Conservation (phyloP, 768 basidiomycete species). For the Mycena galopus region DNA sequence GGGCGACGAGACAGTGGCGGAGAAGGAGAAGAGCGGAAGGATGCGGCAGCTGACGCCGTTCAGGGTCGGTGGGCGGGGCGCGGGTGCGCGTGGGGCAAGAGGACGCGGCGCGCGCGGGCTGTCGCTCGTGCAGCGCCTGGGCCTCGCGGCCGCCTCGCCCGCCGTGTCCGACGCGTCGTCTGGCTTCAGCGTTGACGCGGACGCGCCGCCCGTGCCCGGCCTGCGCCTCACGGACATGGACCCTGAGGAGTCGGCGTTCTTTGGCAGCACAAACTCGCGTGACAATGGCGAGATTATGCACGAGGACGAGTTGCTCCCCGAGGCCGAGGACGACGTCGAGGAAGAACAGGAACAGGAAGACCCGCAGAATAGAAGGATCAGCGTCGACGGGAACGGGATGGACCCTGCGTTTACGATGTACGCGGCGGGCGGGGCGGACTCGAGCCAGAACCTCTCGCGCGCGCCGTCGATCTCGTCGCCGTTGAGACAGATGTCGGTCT, state of each 20-base stretch:
- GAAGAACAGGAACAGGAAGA: slow-evolving; percentile 33
- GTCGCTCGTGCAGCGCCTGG: slow-evolving; percentile 73
- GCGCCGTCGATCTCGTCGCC: slow-evolving; percentile 58
- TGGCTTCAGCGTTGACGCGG: slow-evolving; percentile 45
- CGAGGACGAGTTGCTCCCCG: slow-evolving; percentile 22
- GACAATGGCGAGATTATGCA: slow-evolving; percentile 28
- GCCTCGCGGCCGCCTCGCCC: slow-evolving; percentile 67
- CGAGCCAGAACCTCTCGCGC: slow-evolving; percentile 76
- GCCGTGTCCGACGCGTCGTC: slow-evolving; percentile 58
- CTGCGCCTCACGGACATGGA: slow-evolving; percentile 36
- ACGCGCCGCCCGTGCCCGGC: slow-evolving; percentile 57
- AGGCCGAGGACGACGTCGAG: slow-evolving; percentile 34
- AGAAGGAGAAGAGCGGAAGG: slow-evolving; percentile 51
- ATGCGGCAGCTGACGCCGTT: slow-evolving; percentile 63
- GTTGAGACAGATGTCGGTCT: slow-evolving; percentile 28
- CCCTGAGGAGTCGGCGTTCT: slow-evolving; percentile 34
- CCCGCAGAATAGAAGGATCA: slow-evolving; percentile 16
- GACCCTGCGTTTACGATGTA: slow-evolving; percentile 79
- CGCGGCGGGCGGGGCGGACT: not conserved
- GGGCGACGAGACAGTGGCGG: slow-evolving; percentile 52
- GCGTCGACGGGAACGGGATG: slow-evolving; percentile 77
- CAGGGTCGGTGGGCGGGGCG: slow-evolving; percentile 62
- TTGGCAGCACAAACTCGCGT: slow-evolving; percentile 21
- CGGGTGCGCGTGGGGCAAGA: slow-evolving; percentile 66
- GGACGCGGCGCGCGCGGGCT: slow-evolving; percentile 61